A percentile compares a stretch with the other conserved stretches of the same genome.
Evolutionary conservation across 495 filamentous ascomycete genomes (phyloP).

Genomic region (Staphylotrichum longicolle): DNA sequence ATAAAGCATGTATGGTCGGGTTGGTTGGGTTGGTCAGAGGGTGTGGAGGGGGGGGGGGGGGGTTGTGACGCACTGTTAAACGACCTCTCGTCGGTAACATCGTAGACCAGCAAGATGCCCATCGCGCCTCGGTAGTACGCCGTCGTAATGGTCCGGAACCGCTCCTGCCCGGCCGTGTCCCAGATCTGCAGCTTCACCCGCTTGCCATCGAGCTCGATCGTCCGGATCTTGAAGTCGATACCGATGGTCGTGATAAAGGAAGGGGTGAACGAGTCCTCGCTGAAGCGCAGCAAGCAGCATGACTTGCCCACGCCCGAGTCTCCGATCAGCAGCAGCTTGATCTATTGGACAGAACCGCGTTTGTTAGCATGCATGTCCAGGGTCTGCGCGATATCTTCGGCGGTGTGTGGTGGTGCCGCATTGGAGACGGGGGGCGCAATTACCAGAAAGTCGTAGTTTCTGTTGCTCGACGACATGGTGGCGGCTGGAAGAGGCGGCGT

Average conservation of each 20-base stretch:
- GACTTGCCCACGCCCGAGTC: conserved; percentile 98
- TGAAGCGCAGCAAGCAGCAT: conserved; percentile 96
- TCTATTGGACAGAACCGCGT: conserved; percentile 51
- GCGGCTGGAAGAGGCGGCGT: conserved; percentile 18
- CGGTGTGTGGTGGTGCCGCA: background rate
- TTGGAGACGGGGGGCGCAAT: conserved; percentile 18
- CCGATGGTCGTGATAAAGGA: conserved; percentile 99
- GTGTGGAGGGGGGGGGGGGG: background rate
- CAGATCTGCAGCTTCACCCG: conserved; percentile 98
- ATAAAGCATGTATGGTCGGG: too few relatives aligned
- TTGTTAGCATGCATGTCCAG: too few relatives aligned
- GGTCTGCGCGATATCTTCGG: background rate
- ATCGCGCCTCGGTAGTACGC: conserved; percentile 98
- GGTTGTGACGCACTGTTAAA: conserved; percentile 79
- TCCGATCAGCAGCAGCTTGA: conserved; percentile 97
- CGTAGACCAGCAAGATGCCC: conserved; percentile 97
- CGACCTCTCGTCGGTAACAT: conserved; percentile 94
- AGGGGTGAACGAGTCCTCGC: conserved; percentile 97
- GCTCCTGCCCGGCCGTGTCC: conserved; percentile 97
- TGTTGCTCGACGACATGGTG: conserved; percentile 89
- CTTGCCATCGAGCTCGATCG: conserved; percentile 97
- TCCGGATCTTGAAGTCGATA: conserved; percentile 99
- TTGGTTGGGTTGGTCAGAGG: background rate
- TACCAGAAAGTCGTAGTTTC: conserved; percentile 99
- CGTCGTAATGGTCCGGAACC: conserved; percentile 97